A percentile compares a stretch with the other conserved stretches of the same genome.
phyloP scores from a whole-genome alignment of 441 rosid genomes.

The Gossypium aridum region DNA sequence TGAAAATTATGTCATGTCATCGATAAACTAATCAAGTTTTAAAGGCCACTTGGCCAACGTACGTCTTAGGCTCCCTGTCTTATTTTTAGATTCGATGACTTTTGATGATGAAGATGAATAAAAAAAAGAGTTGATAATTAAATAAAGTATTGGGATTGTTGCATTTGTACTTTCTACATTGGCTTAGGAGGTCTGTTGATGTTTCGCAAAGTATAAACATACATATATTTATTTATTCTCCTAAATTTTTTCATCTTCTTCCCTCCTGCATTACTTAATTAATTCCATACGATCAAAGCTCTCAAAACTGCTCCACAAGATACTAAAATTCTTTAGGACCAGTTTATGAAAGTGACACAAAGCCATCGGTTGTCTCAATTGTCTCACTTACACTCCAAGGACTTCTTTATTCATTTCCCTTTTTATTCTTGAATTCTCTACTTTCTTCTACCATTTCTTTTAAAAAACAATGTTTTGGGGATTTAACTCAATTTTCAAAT shows the following conservation, averaged over 20 bases:
- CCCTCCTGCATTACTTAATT: background rate
- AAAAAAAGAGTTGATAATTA: too few species aligned
- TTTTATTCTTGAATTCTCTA: background rate
- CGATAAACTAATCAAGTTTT: background rate
- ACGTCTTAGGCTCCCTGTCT: background rate
- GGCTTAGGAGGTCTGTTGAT: background rate
- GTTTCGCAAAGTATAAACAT: slow-evolving; percentile 9
- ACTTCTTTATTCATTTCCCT: background rate
- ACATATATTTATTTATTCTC: background rate
- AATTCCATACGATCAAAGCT: background rate
- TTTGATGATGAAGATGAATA: too few species aligned
- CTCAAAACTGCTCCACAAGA: background rate
- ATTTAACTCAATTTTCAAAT: background rate
- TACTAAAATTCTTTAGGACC: background rate
- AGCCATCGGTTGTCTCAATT: background rate
- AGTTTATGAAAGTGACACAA: background rate
- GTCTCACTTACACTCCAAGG: background rate
- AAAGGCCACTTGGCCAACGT: background rate
- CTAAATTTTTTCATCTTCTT: background rate
- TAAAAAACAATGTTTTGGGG: too few species aligned
- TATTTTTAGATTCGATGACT: background rate
- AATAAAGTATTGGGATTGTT: background rate
- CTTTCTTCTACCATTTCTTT: background rate
- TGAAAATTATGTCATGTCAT: background rate
- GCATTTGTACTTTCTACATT: background rate